Percentiles rank a stretch among this genome's conserved stretches.
Evolutionary conservation across 805 yeast genomes (phyloP).

Genomic region (Yueomyces sp.): DNA sequence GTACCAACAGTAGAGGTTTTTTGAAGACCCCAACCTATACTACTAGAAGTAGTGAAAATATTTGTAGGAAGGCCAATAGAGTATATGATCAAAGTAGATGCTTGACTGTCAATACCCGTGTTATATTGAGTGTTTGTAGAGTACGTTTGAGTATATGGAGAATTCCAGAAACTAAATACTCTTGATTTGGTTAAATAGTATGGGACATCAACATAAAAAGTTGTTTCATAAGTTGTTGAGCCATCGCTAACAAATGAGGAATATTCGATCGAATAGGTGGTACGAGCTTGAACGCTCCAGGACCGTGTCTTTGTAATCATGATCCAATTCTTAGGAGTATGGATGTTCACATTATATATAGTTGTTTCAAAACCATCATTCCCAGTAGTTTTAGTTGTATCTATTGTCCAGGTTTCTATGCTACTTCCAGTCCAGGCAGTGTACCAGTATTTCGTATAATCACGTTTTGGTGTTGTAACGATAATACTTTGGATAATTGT

Average conservation of each 20-base stretch:
- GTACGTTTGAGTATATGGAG: not conserved
- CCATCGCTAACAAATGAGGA: conserved; percentile 1
- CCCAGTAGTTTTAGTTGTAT: not conserved
- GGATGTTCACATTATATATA: not conserved
- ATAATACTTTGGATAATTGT: not conserved
- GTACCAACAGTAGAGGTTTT: not conserved
- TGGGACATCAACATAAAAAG: conserved; percentile 2
- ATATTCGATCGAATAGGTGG: conserved; percentile 1
- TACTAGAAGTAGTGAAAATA: not conserved
- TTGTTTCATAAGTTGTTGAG: not conserved
- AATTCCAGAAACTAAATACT: not conserved
- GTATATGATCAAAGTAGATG: conserved; percentile 1
- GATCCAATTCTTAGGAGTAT: not conserved
- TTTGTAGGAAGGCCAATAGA: not conserved
- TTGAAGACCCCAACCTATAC: not conserved
- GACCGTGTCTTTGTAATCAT: not conserved
- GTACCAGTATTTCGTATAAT: not conserved
- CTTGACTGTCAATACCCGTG: conserved; percentile 1
- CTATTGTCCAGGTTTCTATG: not conserved
- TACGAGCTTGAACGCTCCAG: not conserved
- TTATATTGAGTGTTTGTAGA: not conserved
- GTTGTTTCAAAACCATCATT: not conserved
- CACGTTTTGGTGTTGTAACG: not conserved
- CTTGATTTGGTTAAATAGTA: not conserved
- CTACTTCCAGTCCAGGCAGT: not conserved